Percentiles rank a stretch among this genome's conserved stretches.
Conservation (phyloP, 129 eudicot genomes). For the Centella asiatica region DNA sequence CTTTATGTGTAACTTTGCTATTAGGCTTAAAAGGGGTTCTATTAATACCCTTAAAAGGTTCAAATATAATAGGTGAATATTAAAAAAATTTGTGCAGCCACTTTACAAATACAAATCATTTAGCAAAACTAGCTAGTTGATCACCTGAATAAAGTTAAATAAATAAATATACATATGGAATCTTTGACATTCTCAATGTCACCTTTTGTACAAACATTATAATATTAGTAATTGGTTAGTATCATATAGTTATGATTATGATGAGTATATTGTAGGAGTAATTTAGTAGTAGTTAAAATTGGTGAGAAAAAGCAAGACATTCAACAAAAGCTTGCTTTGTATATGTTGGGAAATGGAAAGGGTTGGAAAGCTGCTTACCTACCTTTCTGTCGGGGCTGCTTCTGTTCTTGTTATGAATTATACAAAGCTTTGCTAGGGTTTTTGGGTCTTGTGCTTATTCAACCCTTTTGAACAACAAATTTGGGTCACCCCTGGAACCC, state of each 20-base stretch:
- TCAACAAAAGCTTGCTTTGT: constrained; percentile 19
- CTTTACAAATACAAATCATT: no score
- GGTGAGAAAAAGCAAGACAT: constrained; percentile 22
- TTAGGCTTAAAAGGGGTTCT: no score
- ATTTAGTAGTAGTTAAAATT: constrained; percentile 2
- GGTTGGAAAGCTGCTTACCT: constrained; percentile 47
- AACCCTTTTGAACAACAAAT: constrained; percentile 6
- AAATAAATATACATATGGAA: no score
- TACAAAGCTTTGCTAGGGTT: constrained; percentile 39
- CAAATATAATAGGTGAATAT: no score
- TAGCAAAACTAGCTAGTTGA: no score
- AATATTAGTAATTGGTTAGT: background rate
- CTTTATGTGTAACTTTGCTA: no score
- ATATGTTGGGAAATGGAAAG: constrained; percentile 58
- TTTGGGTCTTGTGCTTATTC: constrained; percentile 32
- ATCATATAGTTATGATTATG: constrained; percentile 35
- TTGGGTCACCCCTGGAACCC: background rate
- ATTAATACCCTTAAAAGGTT: no score
- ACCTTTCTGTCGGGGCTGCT: constrained; percentile 66
- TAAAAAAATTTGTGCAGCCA: no score
- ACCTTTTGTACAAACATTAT: no score
- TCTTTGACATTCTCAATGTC: no score
- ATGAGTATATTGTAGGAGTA: background rate
- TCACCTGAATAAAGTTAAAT: no score
- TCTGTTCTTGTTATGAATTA: constrained; percentile 18